Evolutionary conservation across 78 protist genomes (phyloP).

Genomic region (Corallochytrium limacisporum): DNA sequence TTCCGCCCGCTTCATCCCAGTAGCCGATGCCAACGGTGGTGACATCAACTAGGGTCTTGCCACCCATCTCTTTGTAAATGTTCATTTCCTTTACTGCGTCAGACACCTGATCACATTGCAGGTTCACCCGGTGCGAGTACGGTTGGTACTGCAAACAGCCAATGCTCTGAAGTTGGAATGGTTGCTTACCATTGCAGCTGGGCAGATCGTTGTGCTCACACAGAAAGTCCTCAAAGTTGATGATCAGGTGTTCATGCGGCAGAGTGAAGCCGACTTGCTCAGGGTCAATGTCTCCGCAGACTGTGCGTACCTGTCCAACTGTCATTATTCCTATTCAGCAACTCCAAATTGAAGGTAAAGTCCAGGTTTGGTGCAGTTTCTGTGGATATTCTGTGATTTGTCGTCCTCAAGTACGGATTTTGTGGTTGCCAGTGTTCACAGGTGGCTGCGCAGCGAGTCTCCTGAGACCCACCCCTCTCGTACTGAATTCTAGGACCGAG

Average conservation of each 20-base stretch:
- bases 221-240: slow-evolving; percentile 18
- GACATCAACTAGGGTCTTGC: slow-evolving; percentile 18
- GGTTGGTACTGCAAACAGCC: slow-evolving; percentile 20
- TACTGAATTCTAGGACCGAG: too few species aligned
- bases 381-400: too few species aligned
- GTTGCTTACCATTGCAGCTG: background rate
- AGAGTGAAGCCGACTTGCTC: background rate
- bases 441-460: too few species aligned
- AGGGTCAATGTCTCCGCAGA: slow-evolving; percentile 13
- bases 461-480: too few species aligned
- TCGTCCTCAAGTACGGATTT: too few species aligned
- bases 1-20: too few species aligned
- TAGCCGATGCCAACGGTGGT: slow-evolving; percentile 30
- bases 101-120: slow-evolving; percentile 1
- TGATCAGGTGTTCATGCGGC: slow-evolving; percentile 27
- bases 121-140: slow-evolving; percentile 12
- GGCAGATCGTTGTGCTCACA: background rate
- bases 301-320: slow-evolving; percentile 16
- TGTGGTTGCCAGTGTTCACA: too few species aligned
- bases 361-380: too few species aligned
- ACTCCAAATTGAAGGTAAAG: too few species aligned
- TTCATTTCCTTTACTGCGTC: slow-evolving; percentile 12
- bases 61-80: slow-evolving; percentile 15
- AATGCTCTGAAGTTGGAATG: background rate
- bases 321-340: background rate